A percentile compares a stretch with the other conserved stretches of the same genome.
These are phyloP conservation scores for Rhodocollybia butyracea DNA, from an alignment of 768 basidiomycete species.

Conservation along the genomic window DNA sequence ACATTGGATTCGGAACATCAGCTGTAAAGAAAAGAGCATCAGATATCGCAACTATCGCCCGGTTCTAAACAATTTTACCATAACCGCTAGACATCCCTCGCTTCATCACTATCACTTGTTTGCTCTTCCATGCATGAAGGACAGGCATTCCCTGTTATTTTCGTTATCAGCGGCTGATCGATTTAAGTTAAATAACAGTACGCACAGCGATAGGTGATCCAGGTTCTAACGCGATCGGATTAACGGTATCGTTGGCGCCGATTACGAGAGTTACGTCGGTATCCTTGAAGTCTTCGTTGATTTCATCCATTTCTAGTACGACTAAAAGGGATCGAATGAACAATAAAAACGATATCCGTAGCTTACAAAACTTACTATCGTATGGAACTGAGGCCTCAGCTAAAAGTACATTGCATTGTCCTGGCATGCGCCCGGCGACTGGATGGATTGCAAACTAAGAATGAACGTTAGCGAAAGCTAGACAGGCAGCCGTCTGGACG, in stretches of 20 bases:
- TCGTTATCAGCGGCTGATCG: background rate
- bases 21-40: slow-evolving; percentile 38
- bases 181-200: background rate
- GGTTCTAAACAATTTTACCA: slow-evolving; percentile 41
- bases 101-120: slow-evolving; percentile 92
- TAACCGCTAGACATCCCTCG: slow-evolving; percentile 87
- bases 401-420: slow-evolving; percentile 88
- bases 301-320: slow-evolving; percentile 92
- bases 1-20: slow-evolving; percentile 92
- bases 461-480: background rate
- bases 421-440: slow-evolving; percentile 91
- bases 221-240: slow-evolving; percentile 84
- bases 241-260: slow-evolving; percentile 91
- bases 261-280: slow-evolving; percentile 91
- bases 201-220: slow-evolving; percentile 76
- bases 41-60: background rate
- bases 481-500: slow-evolving; percentile 15
- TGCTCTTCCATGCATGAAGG: slow-evolving; percentile 90
- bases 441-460: slow-evolving; percentile 78
- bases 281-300: slow-evolving; percentile 87
- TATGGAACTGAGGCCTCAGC: slow-evolving; percentile 91
- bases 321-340: slow-evolving; percentile 40
- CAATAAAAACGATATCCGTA: background rate
- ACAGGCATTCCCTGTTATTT: slow-evolving; percentile 76
- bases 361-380: slow-evolving; percentile 53